Conservation (phyloP, 345 rosid genomes). For the Eucalyptus pauciflora region DNA sequence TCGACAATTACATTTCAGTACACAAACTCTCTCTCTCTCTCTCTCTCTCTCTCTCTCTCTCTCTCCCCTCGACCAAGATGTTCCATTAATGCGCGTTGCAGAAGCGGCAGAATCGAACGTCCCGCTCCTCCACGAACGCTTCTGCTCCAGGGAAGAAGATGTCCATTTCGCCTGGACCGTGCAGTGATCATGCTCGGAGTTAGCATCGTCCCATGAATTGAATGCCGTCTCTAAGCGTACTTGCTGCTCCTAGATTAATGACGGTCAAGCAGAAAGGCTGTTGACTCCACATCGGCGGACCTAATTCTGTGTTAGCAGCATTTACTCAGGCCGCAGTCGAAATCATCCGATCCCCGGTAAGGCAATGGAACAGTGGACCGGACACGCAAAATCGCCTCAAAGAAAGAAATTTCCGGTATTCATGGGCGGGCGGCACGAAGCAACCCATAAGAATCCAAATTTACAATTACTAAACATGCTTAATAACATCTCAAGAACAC, state of each 20-base stretch:
- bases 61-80: neutral
- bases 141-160: neutral
- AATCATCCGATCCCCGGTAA: neutral
- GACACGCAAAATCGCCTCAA: neutral
- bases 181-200: neutral
- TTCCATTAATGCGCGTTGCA: neutral
- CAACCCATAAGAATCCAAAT: neutral
- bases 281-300: neutral
- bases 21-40: neutral
- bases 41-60: neutral
- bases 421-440: neutral
- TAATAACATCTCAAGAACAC: neutral
- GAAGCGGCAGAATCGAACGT: neutral
- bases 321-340: neutral
- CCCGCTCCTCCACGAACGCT: neutral
- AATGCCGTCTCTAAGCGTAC: neutral
- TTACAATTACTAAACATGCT: neutral
- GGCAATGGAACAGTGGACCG: neutral
- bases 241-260: neutral
- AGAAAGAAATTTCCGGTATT: neutral
- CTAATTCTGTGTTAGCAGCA: neutral
- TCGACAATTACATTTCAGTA: neutral
- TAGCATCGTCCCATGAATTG: neutral
- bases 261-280: neutral
- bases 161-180: neutral